Evolutionary conservation across 768 basidiomycete species (phyloP), one percentile per base, ranked within the genome.

Genomic region (Leccinum disarticulatum): DNA sequence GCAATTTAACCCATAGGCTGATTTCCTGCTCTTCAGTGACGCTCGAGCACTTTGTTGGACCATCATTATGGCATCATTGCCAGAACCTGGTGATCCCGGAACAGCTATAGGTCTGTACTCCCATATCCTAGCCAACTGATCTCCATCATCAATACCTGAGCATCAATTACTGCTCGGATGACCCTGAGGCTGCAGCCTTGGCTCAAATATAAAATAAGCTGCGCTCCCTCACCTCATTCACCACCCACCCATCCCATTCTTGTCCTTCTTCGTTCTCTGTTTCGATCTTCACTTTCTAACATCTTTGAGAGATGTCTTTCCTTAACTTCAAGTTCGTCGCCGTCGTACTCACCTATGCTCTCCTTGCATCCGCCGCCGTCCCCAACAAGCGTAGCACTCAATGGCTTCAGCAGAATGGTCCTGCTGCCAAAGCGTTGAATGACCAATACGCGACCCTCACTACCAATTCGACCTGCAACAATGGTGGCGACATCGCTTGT

Each of bases 391-490:
- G 68, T 56, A 63, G 60, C 43, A 11, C 38, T 19, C 36, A 64
- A 47, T 69, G 57, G 60, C 62, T 70, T 8, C 68, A 70, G 54
- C 59, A 69, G 30, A 69, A 69, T n/a, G 68, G 66, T 1, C 66
- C 66, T 51, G 66, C 66, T 49, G 68, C 68, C 4, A 61, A 69
- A 41, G 64, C 62, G 11, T 52, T 70, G 52, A 70, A 70, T 33
- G 66, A 64, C 22, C 57, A 69, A 41, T 69, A 69, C 28, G 22
- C n/a, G 2, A 22, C 51, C 2, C 48, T 69, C 36, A 65, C 63
- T 1, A 6, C 57, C 48, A 63, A 8, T 55, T 65, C 68, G 5
- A 2, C 66, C 5, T 70, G 68, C 28, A 63, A 8, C 61, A 33
- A 58, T 28, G 59, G 59, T 15, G 68, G 64, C 7, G 60, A 70